Conservation (phyloP, 768 basidiomycete species). For the Trametes cinnabarina region DNA sequence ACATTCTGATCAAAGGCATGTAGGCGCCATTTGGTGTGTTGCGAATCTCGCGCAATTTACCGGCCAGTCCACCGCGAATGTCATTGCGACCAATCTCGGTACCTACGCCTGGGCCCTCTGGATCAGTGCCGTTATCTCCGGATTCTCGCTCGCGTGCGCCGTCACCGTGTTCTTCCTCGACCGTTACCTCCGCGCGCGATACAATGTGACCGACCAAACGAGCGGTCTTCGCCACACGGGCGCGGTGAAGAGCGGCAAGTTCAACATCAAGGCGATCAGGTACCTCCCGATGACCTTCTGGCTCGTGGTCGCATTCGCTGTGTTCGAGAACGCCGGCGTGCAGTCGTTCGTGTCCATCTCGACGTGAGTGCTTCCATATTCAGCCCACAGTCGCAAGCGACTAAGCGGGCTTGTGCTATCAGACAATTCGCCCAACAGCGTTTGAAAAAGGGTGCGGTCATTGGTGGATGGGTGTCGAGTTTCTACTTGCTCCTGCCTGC, state of each 20-base stretch:
- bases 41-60: slow-evolving; percentile 42
- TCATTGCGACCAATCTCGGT: slow-evolving; percentile 38
- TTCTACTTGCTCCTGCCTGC: slow-evolving; percentile 42
- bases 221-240: slow-evolving; percentile 32
- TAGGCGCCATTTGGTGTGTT: slow-evolving; percentile 38
- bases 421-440: slow-evolving; percentile 45
- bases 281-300: slow-evolving; percentile 41
- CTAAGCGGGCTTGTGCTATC: neutral
- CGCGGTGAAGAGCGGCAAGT: slow-evolving; percentile 25
- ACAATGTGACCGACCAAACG: slow-evolving; percentile 39
- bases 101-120: slow-evolving; percentile 43
- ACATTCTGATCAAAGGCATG: neutral
- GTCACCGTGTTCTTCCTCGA: slow-evolving; percentile 37
- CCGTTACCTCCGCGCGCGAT: slow-evolving; percentile 34
- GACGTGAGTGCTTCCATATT: slow-evolving; percentile 30
- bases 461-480: slow-evolving; percentile 45
- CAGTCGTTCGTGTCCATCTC: slow-evolving; percentile 45
- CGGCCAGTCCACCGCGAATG: slow-evolving; percentile 42
- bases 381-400: neutral
- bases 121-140: slow-evolving; percentile 39
- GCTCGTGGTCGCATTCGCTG: slow-evolving; percentile 39
- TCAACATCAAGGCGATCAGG: slow-evolving; percentile 33
- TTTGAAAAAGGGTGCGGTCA: slow-evolving; percentile 40
- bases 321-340: slow-evolving; percentile 44
- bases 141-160: slow-evolving; percentile 40